Evolutionary conservation across 306 rosid genomes (phyloP).

Genomic region (Chamaecrista fasciculata): DNA sequence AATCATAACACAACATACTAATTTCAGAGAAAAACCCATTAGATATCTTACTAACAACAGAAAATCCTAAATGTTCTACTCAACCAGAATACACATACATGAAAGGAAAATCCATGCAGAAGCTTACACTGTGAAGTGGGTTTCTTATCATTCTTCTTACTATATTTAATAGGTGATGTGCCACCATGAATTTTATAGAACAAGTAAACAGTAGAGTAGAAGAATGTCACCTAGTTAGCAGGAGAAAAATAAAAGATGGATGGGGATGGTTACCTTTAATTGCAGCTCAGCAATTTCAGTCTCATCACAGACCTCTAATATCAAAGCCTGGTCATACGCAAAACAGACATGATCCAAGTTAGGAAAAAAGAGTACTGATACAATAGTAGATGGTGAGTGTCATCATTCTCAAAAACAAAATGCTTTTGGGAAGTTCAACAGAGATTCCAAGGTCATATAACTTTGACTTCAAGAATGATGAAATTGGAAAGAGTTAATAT

Average conservation of each 20-base stretch:
- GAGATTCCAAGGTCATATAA: not conserved
- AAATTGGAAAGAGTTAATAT: constrained; percentile 6
- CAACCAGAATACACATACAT: not conserved
- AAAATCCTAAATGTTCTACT: not conserved
- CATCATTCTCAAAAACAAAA: constrained; percentile 14
- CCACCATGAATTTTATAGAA: constrained; percentile 12
- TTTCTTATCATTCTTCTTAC: constrained; percentile 4
- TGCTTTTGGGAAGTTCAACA: constrained; percentile 3
- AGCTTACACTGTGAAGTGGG: constrained; percentile 6
- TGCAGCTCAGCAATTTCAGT: constrained; percentile 85
- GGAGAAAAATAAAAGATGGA: not conserved
- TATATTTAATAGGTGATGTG: constrained; percentile 1
- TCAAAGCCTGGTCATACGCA: constrained; percentile 53
- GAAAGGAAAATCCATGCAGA: not conserved
- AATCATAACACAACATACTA: too few relatives aligned
- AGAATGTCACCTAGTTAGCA: not conserved
- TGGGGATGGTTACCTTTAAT: constrained; percentile 73
- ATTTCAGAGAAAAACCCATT: not conserved
- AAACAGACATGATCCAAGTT: constrained; percentile 28
- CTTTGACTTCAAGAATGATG: constrained; percentile 10
- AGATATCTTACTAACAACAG: constrained; percentile 11
- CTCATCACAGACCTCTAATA: constrained; percentile 82
- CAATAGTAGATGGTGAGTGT: constrained; percentile 6
- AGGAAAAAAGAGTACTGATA: constrained; percentile 18
- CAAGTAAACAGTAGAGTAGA: constrained; percentile 20